These are phyloP conservation scores for Clarkia xantiana DNA, from an alignment of 345 rosid genomes.

Conservation along the genomic window DNA sequence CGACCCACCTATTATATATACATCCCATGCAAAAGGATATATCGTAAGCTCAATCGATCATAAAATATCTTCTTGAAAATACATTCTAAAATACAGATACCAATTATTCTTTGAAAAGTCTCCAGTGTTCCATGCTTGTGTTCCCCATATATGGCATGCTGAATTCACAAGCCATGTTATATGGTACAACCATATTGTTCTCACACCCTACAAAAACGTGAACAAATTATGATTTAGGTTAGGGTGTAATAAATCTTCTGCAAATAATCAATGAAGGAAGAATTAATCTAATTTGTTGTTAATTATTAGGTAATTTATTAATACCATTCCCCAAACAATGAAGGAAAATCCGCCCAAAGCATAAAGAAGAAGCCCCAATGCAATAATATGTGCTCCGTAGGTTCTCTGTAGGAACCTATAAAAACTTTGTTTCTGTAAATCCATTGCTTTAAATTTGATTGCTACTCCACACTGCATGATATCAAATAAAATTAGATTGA, in stretches of 20 bases:
- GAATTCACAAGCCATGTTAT: conserved; percentile 82
- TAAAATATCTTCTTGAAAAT: no score
- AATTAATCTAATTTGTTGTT: no score
- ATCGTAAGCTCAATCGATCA: no score
- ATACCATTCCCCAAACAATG: conserved; percentile 96
- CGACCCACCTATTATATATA: conserved; percentile 76
- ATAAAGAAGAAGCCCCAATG: conserved; percentile 38
- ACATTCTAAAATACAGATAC: no score
- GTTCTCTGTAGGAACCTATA: conserved; percentile 50
- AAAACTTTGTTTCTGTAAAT: conserved; percentile 68
- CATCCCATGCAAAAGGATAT: no score
- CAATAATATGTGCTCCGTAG: conserved; percentile 57
- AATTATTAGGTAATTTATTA: neutral
- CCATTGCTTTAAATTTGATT: conserved; percentile 51
- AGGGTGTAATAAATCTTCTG: no score
- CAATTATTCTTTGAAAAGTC: conserved; percentile 78
- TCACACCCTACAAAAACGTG: conserved; percentile 49
- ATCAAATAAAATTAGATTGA: no score
- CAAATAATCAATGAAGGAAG: neutral
- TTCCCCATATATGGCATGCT: conserved; percentile 90
- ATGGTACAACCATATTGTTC: conserved; percentile 57
- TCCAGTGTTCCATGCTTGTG: conserved; percentile 65
- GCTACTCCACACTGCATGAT: conserved; percentile 60
- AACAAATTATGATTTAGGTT: no score
- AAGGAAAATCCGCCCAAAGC: conserved; percentile 65